These are phyloP conservation scores for Globisporangium megalacanthum DNA, from an alignment of 352 stramenopile species.

Conservation along the genomic window DNA sequence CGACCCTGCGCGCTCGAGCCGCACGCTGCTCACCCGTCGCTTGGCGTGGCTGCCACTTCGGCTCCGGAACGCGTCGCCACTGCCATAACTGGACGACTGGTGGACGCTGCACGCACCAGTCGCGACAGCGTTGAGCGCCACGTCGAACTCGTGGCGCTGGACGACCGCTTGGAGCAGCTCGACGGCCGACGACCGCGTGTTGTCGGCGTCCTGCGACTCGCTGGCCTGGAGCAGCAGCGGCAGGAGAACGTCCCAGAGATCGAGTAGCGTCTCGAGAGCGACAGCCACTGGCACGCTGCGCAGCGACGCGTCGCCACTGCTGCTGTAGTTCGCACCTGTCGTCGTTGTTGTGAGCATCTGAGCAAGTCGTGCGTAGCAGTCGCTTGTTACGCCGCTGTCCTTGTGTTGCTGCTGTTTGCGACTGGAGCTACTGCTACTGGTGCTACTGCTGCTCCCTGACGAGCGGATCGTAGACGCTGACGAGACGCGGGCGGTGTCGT, in stretches of 20 bases:
- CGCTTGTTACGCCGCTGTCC: constrained; percentile 11
- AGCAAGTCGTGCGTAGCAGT: constrained; percentile 11
- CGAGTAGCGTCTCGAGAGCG: constrained; percentile 25
- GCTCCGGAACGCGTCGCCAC: constrained; percentile 4
- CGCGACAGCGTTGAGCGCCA: constrained; percentile 39
- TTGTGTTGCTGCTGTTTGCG: constrained; percentile 12
- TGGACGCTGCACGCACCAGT: constrained; percentile 46
- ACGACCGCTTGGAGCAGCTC: constrained; percentile 36
- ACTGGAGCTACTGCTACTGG: no score
- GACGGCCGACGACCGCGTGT: constrained; percentile 17
- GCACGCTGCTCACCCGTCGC: constrained; percentile 13
- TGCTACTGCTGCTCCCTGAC: constrained; percentile 9
- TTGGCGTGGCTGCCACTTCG: constrained; percentile 16
- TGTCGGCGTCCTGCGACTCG: constrained; percentile 9
- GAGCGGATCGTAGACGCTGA: not conserved
- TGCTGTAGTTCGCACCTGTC: constrained; percentile 7
- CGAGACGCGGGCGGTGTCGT: constrained; percentile 6
- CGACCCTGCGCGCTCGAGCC: constrained; percentile 8
- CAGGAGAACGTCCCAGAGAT: constrained; percentile 56
- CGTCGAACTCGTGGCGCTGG: constrained; percentile 50
- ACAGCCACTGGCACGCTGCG: constrained; percentile 18
- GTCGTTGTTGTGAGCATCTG: no score
- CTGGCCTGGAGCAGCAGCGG: constrained; percentile 32
- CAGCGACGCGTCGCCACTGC: not conserved
- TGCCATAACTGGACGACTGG: constrained; percentile 11